Percentiles rank a stretch among this genome's conserved stretches.
phyloP scores from a whole-genome alignment of 2,329 filamentous ascomycete genomes.

The Clonostachys sp. region DNA sequence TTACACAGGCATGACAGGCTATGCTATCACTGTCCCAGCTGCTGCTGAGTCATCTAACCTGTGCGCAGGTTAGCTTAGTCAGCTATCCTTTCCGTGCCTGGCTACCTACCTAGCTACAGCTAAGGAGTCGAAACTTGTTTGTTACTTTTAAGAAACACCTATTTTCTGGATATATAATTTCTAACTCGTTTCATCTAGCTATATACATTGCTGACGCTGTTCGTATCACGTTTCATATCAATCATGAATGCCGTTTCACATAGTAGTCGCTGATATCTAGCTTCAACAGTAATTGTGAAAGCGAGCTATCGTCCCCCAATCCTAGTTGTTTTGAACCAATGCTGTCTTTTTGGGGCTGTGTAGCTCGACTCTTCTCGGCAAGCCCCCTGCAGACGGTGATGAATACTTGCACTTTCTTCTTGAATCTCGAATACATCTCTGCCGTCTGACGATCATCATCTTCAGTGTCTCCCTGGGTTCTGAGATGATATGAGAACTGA shows the following conservation, averaged over 20 bases:
- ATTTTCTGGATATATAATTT: too few species aligned
- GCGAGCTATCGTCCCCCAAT: conserved; percentile 47
- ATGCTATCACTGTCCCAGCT: too few species aligned
- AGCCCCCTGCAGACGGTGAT: conserved; percentile 66
- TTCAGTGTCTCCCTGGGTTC: conserved; percentile 16
- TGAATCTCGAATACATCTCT: conserved; percentile 60
- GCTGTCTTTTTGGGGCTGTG: conserved; percentile 12
- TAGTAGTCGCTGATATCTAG: conserved; percentile 72
- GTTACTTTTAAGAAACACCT: too few species aligned
- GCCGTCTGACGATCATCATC: conserved; percentile 12
- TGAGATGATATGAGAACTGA: conserved; percentile 55
- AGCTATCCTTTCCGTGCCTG: too few species aligned
- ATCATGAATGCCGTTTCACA: conserved; percentile 11
- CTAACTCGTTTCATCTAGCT: too few species aligned
- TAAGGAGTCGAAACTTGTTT: too few species aligned
- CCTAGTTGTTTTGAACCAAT: conserved; percentile 25
- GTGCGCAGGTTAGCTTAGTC: too few species aligned
- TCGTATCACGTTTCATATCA: not conserved
- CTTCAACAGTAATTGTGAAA: conserved; percentile 63
- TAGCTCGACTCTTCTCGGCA: conserved; percentile 48
- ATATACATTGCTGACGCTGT: too few species aligned
- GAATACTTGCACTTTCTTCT: conserved; percentile 70
- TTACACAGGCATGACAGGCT: too few species aligned
- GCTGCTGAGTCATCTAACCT: too few species aligned
- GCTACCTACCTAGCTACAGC: too few species aligned